phyloP scores from a whole-genome alignment of 2,329 filamentous ascomycete genomes.

The Aspergillus felis region DNA sequence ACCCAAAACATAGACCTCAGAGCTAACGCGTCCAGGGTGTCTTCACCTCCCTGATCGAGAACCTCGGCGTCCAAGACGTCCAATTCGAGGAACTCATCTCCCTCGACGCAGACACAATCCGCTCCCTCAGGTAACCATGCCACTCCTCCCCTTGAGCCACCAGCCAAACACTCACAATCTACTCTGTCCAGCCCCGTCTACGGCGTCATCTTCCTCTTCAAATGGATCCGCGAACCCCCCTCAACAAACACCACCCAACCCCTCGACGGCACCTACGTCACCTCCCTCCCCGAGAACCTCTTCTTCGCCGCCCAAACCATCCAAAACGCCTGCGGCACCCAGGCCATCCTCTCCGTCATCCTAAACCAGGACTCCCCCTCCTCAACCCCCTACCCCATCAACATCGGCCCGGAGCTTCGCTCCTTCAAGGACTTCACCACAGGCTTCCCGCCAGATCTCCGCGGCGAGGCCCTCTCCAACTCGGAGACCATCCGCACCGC shows the following conservation, averaged over 20 bases:
- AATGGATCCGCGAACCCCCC: slow-evolving; percentile 58
- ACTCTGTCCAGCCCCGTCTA: slow-evolving; percentile 63
- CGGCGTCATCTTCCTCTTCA: slow-evolving; percentile 99
- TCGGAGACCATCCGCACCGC: slow-evolving; percentile 68
- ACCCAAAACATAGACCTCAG: slow-evolving; percentile 6
- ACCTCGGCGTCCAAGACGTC: slow-evolving; percentile 84
- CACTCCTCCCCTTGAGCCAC: slow-evolving; percentile 3
- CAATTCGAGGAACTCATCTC: slow-evolving; percentile 96
- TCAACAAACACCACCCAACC: slow-evolving; percentile 55
- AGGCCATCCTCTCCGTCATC: slow-evolving; percentile 86
- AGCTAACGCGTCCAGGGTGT: slow-evolving; percentile 61
- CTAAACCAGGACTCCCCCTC: slow-evolving; percentile 66
- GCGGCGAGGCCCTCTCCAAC: slow-evolving; percentile 68
- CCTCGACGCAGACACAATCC: slow-evolving; percentile 66
- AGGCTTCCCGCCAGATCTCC: slow-evolving; percentile 71
- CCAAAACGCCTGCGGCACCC: slow-evolving; percentile 96
- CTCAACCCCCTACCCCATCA: slow-evolving; percentile 43
- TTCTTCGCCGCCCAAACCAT: slow-evolving; percentile 98
- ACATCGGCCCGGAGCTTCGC: slow-evolving; percentile 66
- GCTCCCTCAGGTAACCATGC: slow-evolving; percentile 38
- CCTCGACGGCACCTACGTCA: slow-evolving; percentile 77
- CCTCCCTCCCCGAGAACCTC: slow-evolving; percentile 66
- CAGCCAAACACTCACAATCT: background rate
- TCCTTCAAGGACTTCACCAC: slow-evolving; percentile 88
- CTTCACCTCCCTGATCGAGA: slow-evolving; percentile 93